Evolutionary conservation across 83 land plant genomes (phyloP).

Genomic region (Thuja plicata): DNA sequence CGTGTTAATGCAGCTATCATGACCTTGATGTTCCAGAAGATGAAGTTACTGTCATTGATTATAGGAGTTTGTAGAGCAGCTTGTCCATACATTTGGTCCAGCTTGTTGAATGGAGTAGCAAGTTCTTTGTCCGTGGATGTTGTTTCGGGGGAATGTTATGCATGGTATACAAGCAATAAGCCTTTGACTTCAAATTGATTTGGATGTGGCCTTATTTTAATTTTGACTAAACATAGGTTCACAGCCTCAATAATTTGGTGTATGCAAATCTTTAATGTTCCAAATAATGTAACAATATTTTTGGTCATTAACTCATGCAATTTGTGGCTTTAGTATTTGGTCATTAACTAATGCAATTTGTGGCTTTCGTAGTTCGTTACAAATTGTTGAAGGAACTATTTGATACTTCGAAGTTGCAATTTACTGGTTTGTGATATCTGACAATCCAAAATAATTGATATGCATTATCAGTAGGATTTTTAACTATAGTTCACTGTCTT

Average conservation of each 20-base stretch:
- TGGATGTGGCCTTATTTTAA: neutral
- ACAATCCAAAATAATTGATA: neutral
- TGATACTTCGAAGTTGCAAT: neutral
- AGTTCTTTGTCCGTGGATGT: neutral
- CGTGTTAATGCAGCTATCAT: conserved; percentile 70
- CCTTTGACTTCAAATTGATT: neutral
- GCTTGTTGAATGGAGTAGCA: neutral
- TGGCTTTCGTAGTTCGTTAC: neutral
- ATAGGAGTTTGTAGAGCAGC: conserved; percentile 64
- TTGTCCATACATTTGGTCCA: neutral
- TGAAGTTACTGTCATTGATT: conserved; percentile 98
- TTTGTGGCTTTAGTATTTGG: neutral
- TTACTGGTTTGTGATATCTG: neutral
- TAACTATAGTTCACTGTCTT: neutral
- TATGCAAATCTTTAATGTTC: neutral
- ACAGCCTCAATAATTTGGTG: neutral
- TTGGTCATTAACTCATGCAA: neutral
- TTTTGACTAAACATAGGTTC: neutral
- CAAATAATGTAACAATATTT: conserved; percentile 7
- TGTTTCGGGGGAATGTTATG: neutral
- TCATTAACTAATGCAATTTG: neutral
- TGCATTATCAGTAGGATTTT: neutral
- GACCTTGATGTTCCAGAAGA: conserved; percentile 99
- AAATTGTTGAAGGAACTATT: neutral
- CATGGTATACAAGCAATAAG: neutral